Evolutionary conservation across 2,329 filamentous ascomycete genomes (phyloP).

Genomic region (Cladophialophora chaetospira): DNA sequence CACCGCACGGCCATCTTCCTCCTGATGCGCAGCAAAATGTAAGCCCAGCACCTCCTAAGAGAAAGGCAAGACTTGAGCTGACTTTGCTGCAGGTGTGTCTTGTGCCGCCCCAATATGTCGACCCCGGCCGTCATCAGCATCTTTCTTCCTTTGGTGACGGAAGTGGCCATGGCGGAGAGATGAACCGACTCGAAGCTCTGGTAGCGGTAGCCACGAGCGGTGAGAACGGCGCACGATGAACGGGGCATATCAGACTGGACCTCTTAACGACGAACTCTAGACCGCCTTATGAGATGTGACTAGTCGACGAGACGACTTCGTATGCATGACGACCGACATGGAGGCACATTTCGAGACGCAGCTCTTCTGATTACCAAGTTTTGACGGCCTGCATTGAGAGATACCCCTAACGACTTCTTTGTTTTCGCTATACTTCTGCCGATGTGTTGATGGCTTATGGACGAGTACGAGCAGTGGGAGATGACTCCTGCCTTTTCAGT

Average conservation of each 20-base stretch:
- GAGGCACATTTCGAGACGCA: constrained; percentile 23
- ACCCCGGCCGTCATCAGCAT: constrained; percentile 13
- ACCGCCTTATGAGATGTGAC: neutral
- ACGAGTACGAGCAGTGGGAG: constrained; percentile 13
- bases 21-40: constrained; percentile 45
- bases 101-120: constrained; percentile 26
- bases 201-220: constrained; percentile 54
- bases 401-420: constrained; percentile 27
- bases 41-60: too few species aligned
- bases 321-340: constrained; percentile 9
- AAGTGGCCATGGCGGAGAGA: constrained; percentile 39
- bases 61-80: too few species aligned
- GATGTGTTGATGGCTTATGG: constrained; percentile 20
- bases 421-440: constrained; percentile 12
- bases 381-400: constrained; percentile 28
- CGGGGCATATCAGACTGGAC: neutral
- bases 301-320: neutral
- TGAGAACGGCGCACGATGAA: constrained; percentile 38
- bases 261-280: constrained; percentile 3
- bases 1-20: constrained; percentile 41
- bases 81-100: constrained; percentile 32
- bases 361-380: constrained; percentile 22
- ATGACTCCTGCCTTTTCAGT: constrained; percentile 12
- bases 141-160: constrained; percentile 25
- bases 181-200: constrained; percentile 53